Percentiles rank a stretch among this genome's conserved stretches.
Conservation (phyloP, 768 basidiomycete species). For the Amanita phalloides region DNA sequence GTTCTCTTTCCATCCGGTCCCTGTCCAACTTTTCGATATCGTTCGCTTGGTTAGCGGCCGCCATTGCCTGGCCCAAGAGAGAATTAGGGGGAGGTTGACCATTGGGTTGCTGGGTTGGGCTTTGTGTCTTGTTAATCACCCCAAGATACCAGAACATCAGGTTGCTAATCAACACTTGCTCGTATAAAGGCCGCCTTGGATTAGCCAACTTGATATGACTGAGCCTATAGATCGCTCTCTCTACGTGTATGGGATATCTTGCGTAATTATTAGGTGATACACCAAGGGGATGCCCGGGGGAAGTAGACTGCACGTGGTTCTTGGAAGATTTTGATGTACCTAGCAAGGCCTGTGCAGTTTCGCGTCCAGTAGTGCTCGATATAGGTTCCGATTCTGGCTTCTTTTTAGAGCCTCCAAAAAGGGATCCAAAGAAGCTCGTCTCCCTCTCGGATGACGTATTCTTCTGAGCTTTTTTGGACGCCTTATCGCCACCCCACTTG, state of each 20-base stretch:
- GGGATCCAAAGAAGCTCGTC: conserved; percentile 82
- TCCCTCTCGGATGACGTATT: conserved; percentile 46
- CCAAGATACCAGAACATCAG: conserved; percentile 99
- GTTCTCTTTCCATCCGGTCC: conserved; percentile 21
- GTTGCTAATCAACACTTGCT: conserved; percentile 90
- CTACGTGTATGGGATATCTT: conserved; percentile 96
- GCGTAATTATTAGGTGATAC: conserved; percentile 40
- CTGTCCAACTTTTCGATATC: conserved; percentile 25
- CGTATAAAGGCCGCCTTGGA: conserved; percentile 90
- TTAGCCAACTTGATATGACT: conserved; percentile 99
- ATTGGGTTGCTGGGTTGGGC: conserved; percentile 25
- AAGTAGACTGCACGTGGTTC: conserved; percentile 45
- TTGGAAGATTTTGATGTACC: conserved; percentile 79
- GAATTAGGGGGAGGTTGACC: conserved; percentile 15
- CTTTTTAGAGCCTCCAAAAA: conserved; percentile 86
- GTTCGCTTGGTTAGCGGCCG: conserved; percentile 20
- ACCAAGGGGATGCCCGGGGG: conserved; percentile 39
- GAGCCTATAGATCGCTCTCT: conserved; percentile 92
- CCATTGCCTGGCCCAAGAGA: conserved; percentile 14
- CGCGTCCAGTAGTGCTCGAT: conserved; percentile 52
- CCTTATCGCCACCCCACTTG: conserved; percentile 62
- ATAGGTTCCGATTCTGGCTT: conserved; percentile 52
- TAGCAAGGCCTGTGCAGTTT: conserved; percentile 79
- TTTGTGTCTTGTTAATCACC: conserved; percentile 88
- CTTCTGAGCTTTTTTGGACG: conserved; percentile 30